Percentiles rank a stretch among this genome's conserved stretches.
Evolutionary conservation across 768 basidiomycete genomes (phyloP).

Genomic region (Mycena amicta): DNA sequence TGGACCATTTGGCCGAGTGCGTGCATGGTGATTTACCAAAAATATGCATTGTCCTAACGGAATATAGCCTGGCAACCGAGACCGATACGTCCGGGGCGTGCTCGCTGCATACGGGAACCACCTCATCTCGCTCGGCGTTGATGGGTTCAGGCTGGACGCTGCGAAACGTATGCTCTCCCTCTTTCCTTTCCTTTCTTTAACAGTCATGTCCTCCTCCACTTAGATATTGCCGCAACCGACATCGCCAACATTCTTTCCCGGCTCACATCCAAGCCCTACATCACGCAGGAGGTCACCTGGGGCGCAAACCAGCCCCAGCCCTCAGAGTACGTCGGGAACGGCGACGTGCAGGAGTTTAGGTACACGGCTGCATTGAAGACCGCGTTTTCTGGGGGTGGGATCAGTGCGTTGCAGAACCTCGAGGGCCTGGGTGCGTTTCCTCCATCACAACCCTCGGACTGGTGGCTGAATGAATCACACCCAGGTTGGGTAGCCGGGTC

Average conservation of each 20-base stretch:
- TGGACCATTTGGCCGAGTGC: conserved; percentile 55
- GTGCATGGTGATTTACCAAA: conserved; percentile 28
- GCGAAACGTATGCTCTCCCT: conserved; percentile 51
- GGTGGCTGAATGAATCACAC: neutral
- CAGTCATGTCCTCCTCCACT: neutral
- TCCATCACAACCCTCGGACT: neutral
- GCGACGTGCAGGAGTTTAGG: conserved; percentile 71
- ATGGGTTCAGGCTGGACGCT: conserved; percentile 65
- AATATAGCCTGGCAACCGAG: conserved; percentile 58
- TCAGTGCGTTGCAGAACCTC: conserved; percentile 53
- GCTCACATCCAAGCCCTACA: conserved; percentile 48
- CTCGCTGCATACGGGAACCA: conserved; percentile 64
- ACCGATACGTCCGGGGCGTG: conserved; percentile 57
- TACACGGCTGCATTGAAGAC: conserved; percentile 55
- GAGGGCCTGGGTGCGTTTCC: conserved; percentile 46
- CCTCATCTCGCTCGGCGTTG: conserved; percentile 60
- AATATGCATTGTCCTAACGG: neutral
- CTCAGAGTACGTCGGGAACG: conserved; percentile 55
- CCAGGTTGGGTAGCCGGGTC: conserved; percentile 60
- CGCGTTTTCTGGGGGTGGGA: conserved; percentile 54
- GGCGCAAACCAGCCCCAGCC: conserved; percentile 57
- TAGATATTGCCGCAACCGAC: conserved; percentile 58
- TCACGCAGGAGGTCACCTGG: conserved; percentile 67
- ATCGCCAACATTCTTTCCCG: conserved; percentile 55
- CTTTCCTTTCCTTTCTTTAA: neutral